Evolutionary conservation across 371 early-diverging fungal genomes (phyloP), one percentile per base, ranked within the genome.

Genomic region (Zancudomyces culisetae): DNA sequence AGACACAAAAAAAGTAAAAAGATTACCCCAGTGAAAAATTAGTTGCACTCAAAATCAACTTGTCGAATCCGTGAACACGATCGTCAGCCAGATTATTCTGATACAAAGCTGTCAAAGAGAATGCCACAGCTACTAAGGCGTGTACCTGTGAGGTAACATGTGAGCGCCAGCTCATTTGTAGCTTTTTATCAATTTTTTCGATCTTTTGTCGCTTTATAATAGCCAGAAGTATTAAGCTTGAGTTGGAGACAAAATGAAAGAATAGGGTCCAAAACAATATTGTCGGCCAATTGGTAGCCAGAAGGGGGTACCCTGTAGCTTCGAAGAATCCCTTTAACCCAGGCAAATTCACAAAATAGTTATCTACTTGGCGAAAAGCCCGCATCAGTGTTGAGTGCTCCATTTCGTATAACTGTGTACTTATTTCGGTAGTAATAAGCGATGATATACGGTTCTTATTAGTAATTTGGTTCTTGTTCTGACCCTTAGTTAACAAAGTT

Each of bases 61-160:
- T 53, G 48, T 74, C 74, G 61, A 85, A 87, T 12, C 86, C 87
- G 63, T 83, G 80, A 21, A 93, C 68, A 55, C 70, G 71, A 64
- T 90, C 79, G 23, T 74, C 57, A 30, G 54, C 35, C 30, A 91
- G 64, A 24, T 72, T 65, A 42, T 74, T 68, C 49, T 83, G 78
- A 56, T 70, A 70, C 30, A 87, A 57, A 4, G 86, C 68, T 21
- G 78, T 76, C 13, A 77, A 58, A 0, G 84, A 70, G 13, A 75
- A 69, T n/a, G 70, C 43, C 1, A 76, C 62, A 18, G 82, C 76
- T 3, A 65, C 40, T 15, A 76, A 48, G 47, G 68, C 80, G 50
- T 67, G 76, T n/a, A 74, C 69, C 23, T 79, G 72, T 2, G 76
- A 69, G 21, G 78, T 71, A 10, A 76, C 75, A 57, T 87, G 88